Percentiles rank a stretch among this genome's conserved stretches.
Conservation (phyloP, 2,329 filamentous ascomycete species). For the Microcyclospora tardicrescens region DNA sequence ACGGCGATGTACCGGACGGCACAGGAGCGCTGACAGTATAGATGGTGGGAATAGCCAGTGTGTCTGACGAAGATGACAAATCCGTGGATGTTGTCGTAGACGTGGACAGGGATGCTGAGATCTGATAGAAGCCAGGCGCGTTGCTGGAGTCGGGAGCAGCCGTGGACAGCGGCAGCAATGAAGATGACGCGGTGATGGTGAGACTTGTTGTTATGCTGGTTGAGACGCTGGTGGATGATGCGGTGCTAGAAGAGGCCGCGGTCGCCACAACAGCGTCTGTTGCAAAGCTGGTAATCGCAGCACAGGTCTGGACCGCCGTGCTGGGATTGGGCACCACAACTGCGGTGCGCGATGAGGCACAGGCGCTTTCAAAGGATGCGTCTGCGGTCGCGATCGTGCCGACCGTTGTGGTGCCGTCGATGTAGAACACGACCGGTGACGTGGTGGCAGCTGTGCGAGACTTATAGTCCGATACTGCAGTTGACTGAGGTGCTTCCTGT, state of each 20-base stretch:
- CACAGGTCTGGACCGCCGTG: constrained; percentile 7
- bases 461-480: constrained; percentile 27
- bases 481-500: constrained; percentile 31
- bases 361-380: constrained; percentile 11
- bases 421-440: constrained; percentile 12
- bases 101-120: too few species aligned
- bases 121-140: too few species aligned
- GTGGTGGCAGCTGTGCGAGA: constrained; percentile 28
- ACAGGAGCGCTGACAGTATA: constrained; percentile 1
- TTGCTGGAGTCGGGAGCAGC: constrained; percentile 1
- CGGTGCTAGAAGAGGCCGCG: not conserved
- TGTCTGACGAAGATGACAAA: constrained; percentile 1
- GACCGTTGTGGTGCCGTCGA: constrained; percentile 10
- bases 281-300: constrained; percentile 2
- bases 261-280: not conserved
- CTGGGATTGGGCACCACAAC: constrained; percentile 7
- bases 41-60: constrained; percentile 1
- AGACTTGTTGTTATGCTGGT: not conserved
- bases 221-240: not conserved
- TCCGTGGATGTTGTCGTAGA: not conserved
- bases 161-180: not conserved
- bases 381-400: constrained; percentile 6
- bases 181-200: not conserved
- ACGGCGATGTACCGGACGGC: constrained; percentile 1
- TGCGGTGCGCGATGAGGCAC: constrained; percentile 6